Evolutionary conservation across 345 rosid genomes (phyloP).

Genomic region (Lepidium didymum): DNA sequence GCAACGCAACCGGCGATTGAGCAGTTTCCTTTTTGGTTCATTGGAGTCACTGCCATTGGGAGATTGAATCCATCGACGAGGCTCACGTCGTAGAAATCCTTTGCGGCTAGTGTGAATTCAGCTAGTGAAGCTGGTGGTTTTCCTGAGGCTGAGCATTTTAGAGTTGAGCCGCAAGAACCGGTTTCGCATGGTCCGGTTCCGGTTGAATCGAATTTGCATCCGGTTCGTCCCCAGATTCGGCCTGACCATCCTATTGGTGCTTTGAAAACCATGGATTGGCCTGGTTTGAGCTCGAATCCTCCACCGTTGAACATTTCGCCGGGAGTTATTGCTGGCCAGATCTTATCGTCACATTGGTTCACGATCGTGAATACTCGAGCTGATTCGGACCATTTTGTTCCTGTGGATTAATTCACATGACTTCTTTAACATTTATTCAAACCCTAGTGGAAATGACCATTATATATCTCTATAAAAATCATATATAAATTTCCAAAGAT

Average conservation of each 20-base stretch:
- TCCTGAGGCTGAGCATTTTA: conserved; percentile 58
- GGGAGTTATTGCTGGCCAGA: conserved; percentile 76
- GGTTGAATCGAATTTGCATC: conserved; percentile 53
- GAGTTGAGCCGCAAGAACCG: conserved; percentile 57
- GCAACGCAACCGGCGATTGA: conserved; percentile 53
- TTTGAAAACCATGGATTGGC: conserved; percentile 43
- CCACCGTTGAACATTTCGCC: conserved; percentile 50
- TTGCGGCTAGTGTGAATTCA: conserved; percentile 53
- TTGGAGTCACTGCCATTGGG: conserved; percentile 52
- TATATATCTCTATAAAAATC: no score
- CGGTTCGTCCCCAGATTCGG: conserved; percentile 81
- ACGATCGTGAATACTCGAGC: conserved; percentile 66
- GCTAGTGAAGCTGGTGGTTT: conserved; percentile 71
- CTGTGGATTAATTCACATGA: conserved; percentile 21
- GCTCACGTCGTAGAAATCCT: conserved; percentile 81
- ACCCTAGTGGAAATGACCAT: not conserved
- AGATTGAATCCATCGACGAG: conserved; percentile 84
- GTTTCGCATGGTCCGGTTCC: conserved; percentile 71
- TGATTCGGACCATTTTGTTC: conserved; percentile 29
- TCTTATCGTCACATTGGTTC: conserved; percentile 52
- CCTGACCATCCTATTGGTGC: conserved; percentile 83
- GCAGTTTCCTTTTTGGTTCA: conserved; percentile 73
- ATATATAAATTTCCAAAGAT: no score
- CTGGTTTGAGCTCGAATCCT: conserved; percentile 52
- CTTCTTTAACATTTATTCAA: not conserved